Conservation (phyloP, 108 stramenopile species). For the Fistulifera pelliculosa region DNA sequence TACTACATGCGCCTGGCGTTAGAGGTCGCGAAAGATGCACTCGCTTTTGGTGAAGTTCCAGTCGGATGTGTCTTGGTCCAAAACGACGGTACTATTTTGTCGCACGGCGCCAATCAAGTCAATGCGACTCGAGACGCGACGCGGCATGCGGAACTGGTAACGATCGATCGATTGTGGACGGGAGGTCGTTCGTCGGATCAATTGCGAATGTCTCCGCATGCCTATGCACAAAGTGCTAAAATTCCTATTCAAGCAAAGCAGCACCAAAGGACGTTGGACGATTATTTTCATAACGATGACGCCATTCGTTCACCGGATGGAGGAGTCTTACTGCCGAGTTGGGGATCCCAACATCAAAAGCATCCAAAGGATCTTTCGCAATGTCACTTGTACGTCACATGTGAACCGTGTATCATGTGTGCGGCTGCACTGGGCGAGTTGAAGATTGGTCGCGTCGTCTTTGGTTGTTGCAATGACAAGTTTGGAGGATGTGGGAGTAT, state of each 20-base stretch:
- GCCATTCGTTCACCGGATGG: slow-evolving; percentile 31
- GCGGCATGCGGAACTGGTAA: slow-evolving; percentile 77
- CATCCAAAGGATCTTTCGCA: neutral
- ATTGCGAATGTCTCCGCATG: slow-evolving; percentile 36
- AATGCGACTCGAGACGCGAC: slow-evolving; percentile 82
- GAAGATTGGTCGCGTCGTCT: slow-evolving; percentile 61
- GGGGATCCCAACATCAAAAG: slow-evolving; percentile 13
- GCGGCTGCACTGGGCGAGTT: slow-evolving; percentile 73
- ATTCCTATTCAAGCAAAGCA: neutral
- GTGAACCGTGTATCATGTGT: slow-evolving; percentile 89
- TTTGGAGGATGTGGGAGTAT: slow-evolving; percentile 82
- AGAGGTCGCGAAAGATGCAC: slow-evolving; percentile 51
- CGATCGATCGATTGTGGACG: slow-evolving; percentile 73
- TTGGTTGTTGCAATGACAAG: slow-evolving; percentile 75
- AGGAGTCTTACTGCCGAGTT: slow-evolving; percentile 46
- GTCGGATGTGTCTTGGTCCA: slow-evolving; percentile 79
- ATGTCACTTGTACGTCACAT: slow-evolving; percentile 41
- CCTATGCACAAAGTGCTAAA: slow-evolving; percentile 19
- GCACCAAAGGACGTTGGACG: slow-evolving; percentile 12
- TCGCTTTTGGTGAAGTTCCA: slow-evolving; percentile 71
- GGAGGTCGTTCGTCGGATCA: slow-evolving; percentile 51
- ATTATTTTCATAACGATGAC: slow-evolving; percentile 34
- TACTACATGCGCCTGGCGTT: slow-evolving; percentile 67
- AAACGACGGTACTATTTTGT: slow-evolving; percentile 42
- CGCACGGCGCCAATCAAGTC: slow-evolving; percentile 83